Evolutionary conservation across 2,329 filamentous ascomycete species (phyloP).

Genomic region (Phyllosticta citrichinensis): DNA sequence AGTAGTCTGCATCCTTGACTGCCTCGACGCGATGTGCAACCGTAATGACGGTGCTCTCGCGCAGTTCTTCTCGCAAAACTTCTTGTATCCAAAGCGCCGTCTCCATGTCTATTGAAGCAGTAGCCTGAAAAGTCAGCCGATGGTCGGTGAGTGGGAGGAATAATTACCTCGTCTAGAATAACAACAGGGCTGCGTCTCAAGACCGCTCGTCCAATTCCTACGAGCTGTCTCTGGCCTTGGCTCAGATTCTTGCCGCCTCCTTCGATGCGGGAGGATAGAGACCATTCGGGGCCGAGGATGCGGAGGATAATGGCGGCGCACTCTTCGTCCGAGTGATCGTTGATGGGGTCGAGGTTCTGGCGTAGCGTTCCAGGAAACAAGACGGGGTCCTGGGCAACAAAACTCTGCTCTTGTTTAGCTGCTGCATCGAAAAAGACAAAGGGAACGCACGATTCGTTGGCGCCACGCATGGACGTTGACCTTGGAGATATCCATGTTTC

Average conservation of each 20-base stretch:
- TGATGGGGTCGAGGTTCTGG: constrained; percentile 52
- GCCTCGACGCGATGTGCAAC: constrained; percentile 57
- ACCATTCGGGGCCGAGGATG: constrained; percentile 45
- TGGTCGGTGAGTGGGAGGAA: neutral
- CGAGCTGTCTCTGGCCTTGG: constrained; percentile 56
- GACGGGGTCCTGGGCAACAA: constrained; percentile 57
- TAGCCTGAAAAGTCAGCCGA: constrained; percentile 31
- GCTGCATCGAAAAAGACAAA: neutral
- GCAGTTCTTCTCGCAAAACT: constrained; percentile 46
- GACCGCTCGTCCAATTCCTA: constrained; percentile 54
- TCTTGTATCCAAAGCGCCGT: constrained; percentile 48
- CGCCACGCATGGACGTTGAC: constrained; percentile 51
- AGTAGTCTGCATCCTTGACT: constrained; percentile 48
- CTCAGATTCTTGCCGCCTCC: constrained; percentile 52
- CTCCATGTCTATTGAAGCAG: constrained; percentile 53
- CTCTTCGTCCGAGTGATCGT: constrained; percentile 45
- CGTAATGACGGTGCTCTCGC: constrained; percentile 51
- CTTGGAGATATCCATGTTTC: constrained; percentile 49
- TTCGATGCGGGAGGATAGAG: constrained; percentile 46
- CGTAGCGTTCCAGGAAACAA: constrained; percentile 53
- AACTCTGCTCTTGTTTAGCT: constrained; percentile 31
- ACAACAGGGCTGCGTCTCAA: constrained; percentile 51
- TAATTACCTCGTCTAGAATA: constrained; percentile 47
- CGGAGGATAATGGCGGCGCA: constrained; percentile 45
- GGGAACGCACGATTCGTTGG: constrained; percentile 37